Evolutionary conservation across 225 moss, liverwort and hornwort species (phyloP).

Genomic region (Marchantia polymorpha): DNA sequence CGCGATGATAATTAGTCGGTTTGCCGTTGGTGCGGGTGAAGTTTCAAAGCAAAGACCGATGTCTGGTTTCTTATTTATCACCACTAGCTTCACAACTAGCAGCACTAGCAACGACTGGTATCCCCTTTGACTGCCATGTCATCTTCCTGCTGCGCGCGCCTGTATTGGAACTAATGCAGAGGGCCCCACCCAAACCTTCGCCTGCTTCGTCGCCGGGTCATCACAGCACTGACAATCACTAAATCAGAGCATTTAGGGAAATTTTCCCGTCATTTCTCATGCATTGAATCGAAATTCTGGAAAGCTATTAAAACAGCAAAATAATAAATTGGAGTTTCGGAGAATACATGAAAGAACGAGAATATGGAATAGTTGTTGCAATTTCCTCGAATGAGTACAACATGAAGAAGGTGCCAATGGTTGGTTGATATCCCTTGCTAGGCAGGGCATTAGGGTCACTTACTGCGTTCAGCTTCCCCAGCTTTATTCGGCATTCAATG

Average conservation of each 20-base stretch:
- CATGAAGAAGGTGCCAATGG: not conserved
- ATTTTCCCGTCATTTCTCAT: not conserved
- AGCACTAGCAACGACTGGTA: not conserved
- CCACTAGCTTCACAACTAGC: not conserved
- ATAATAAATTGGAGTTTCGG: not conserved
- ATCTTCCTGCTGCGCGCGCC: not conserved
- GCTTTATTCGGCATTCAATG: not conserved
- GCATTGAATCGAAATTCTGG: not conserved
- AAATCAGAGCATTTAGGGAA: not conserved
- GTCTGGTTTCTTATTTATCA: too few species aligned
- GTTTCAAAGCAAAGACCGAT: too few species aligned
- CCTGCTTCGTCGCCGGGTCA: not conserved
- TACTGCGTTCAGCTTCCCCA: not conserved
- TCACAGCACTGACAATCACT: not conserved
- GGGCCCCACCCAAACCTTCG: not conserved
- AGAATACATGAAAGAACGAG: not conserved
- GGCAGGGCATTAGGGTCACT: not conserved
- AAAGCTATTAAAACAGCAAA: not conserved
- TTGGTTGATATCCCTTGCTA: not conserved
- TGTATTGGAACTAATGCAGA: not conserved
- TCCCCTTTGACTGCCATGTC: not conserved
- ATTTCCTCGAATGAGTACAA: not conserved
- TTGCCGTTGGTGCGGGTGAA: too few species aligned
- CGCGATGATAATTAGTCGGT: too few species aligned
- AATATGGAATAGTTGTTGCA: too few species aligned